Evolutionary conservation across 2,329 filamentous ascomycete genomes (phyloP).

Genomic region (Pleurostoma richardsiae): DNA sequence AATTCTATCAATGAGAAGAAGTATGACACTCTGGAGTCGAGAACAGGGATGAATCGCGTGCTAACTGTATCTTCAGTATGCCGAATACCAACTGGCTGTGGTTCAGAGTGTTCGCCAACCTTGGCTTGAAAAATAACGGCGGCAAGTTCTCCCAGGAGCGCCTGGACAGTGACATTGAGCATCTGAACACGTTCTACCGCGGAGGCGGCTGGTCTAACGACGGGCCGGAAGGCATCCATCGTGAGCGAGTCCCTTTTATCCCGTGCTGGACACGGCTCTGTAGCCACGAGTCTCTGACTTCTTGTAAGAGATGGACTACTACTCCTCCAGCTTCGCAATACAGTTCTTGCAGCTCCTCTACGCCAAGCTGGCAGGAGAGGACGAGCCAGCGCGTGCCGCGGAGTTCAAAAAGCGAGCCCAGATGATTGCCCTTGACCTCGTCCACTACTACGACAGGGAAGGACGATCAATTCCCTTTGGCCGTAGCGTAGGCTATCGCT

Average conservation of each 20-base stretch:
- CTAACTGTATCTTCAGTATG: constrained; percentile 55
- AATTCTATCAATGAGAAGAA: constrained; percentile 75
- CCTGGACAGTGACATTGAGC: constrained; percentile 70
- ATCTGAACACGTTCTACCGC: constrained; percentile 77
- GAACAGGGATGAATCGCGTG: neutral
- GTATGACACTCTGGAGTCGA: constrained; percentile 22
- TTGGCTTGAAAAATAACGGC: constrained; percentile 71
- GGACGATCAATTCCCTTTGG: constrained; percentile 73
- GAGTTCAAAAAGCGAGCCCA: constrained; percentile 67
- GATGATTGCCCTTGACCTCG: constrained; percentile 63
- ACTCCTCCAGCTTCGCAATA: constrained; percentile 77
- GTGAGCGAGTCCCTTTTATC: constrained; percentile 23
- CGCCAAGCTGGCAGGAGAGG: constrained; percentile 62
- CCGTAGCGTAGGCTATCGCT: constrained; percentile 74
- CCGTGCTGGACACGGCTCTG: no score
- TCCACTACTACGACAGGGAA: constrained; percentile 71
- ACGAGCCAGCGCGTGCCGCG: constrained; percentile 59
- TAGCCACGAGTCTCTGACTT: neutral
- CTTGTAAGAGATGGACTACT: constrained; percentile 69
- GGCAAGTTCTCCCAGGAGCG: constrained; percentile 64
- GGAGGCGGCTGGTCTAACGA: constrained; percentile 80
- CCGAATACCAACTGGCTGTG: constrained; percentile 66
- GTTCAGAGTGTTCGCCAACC: constrained; percentile 81
- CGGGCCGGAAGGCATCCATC: constrained; percentile 71
- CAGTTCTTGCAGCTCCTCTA: constrained; percentile 77